Evolutionary conservation across 108 stramenopile genomes (phyloP).

Genomic region (Parmales sp.): DNA sequence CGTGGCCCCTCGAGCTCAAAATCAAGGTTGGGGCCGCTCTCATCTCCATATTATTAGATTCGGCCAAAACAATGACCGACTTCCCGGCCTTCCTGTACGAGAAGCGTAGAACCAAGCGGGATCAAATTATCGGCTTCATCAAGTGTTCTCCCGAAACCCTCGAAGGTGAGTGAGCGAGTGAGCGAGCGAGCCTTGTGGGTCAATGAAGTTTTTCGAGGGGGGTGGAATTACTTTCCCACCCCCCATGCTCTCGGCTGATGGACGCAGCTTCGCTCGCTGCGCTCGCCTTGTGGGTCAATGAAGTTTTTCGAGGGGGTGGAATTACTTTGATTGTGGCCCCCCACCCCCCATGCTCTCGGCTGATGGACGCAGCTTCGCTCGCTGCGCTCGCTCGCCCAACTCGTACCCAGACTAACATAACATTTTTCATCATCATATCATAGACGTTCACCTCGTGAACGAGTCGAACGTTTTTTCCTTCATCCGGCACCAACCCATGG

Average conservation of each 20-base stretch:
- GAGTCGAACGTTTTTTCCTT: constrained; percentile 24
- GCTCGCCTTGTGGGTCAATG: too few species aligned
- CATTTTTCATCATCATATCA: constrained; percentile 30
- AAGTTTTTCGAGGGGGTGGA: not conserved
- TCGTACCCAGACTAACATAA: too few species aligned
- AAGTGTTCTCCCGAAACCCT: constrained; percentile 43
- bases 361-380: too few species aligned
- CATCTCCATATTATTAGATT: constrained; percentile 53
- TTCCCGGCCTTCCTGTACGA: constrained; percentile 11
- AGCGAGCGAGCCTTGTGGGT: constrained; percentile 18
- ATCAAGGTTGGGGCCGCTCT: constrained; percentile 70
- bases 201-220: too few species aligned
- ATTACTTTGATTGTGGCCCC: too few species aligned
- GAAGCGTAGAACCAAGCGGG: constrained; percentile 12
- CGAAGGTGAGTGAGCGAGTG: constrained; percentile 26
- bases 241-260: too few species aligned
- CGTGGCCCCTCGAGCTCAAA: constrained; percentile 57
- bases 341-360: too few species aligned
- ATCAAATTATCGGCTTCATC: constrained; percentile 21
- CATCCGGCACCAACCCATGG: constrained; percentile 75
- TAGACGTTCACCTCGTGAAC: constrained; percentile 28
- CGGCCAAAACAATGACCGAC: constrained; percentile 25
- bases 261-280: too few species aligned
- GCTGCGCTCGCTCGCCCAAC: too few species aligned
- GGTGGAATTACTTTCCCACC: too few species aligned